A percentile compares a stretch with the other conserved stretches of the same genome.
Conservation (phyloP, 331 rosid species). For the Pyracantha coccinea region DNA sequence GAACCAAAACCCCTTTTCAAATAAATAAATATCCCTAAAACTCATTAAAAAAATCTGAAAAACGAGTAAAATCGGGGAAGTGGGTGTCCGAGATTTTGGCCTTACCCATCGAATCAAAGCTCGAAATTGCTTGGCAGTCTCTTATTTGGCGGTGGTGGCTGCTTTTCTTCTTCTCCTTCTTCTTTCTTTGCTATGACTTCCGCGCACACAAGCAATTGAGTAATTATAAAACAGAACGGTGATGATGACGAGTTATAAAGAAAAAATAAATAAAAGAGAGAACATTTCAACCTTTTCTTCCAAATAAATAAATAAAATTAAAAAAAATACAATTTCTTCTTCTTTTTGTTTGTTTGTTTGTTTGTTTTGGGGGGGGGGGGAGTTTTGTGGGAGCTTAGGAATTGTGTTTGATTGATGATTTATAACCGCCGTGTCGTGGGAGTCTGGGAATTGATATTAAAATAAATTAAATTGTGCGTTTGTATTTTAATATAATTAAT, state of each 20-base stretch:
- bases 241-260: slow-evolving; percentile 14
- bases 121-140: slow-evolving; percentile 16
- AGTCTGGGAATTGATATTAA: not conserved
- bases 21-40: slow-evolving; percentile 23
- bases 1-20: slow-evolving; percentile 3
- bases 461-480: not conserved
- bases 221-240: slow-evolving; percentile 3
- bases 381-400: slow-evolving; percentile 15
- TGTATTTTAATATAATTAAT: not conserved
- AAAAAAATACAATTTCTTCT: not conserved
- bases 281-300: slow-evolving; percentile 20
- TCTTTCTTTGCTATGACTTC: slow-evolving; percentile 12
- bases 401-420: slow-evolving; percentile 16
- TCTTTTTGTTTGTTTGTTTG: not conserved
- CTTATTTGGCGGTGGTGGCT: slow-evolving; percentile 14
- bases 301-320: not conserved
- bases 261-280: slow-evolving; percentile 8
- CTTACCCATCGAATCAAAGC: slow-evolving; percentile 39
- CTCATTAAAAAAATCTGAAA: slow-evolving; percentile 8
- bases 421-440: slow-evolving; percentile 30
- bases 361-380: not conserved
- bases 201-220: slow-evolving; percentile 5
- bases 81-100: slow-evolving; percentile 21
- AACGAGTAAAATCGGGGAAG: slow-evolving; percentile 18
- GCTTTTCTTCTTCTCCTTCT: slow-evolving; percentile 4